phyloP scores from a whole-genome alignment of 148 eudicot genomes.

The Pouteria glomerata region DNA sequence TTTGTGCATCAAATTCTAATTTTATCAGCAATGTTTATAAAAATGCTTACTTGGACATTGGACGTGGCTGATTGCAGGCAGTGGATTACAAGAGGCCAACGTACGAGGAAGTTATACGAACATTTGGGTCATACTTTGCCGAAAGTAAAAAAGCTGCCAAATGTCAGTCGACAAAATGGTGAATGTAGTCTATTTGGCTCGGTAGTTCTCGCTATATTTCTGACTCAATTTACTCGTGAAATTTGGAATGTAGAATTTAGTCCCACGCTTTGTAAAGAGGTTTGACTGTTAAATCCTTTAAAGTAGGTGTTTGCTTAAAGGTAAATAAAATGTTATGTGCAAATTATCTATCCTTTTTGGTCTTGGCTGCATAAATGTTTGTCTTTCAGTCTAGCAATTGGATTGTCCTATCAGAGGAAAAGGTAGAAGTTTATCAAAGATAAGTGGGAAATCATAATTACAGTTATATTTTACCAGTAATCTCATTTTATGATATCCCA shows the following conservation, averaged over 20 bases:
- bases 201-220: constrained; percentile 8
- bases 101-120: constrained; percentile 75
- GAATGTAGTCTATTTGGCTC: constrained; percentile 21
- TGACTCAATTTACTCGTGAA: neutral
- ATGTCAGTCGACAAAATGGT: constrained; percentile 87
- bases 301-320: no score
- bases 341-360: no score
- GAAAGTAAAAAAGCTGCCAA: constrained; percentile 46
- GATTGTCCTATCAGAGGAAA: no score
- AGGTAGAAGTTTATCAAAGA: no score
- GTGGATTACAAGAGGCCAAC: constrained; percentile 98
- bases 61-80: constrained; percentile 55
- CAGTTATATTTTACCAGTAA: no score
- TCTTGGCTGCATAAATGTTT: no score
- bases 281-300: no score
- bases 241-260: constrained; percentile 13
- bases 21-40: neutral
- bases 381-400: no score
- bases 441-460: no score
- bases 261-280: no score
- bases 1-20: neutral
- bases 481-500: no score
- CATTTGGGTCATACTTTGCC: constrained; percentile 52
- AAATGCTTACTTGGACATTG: neutral
- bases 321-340: no score